Conservation (phyloP, 1,139 yeast species). For the Geotrichum reessii region DNA sequence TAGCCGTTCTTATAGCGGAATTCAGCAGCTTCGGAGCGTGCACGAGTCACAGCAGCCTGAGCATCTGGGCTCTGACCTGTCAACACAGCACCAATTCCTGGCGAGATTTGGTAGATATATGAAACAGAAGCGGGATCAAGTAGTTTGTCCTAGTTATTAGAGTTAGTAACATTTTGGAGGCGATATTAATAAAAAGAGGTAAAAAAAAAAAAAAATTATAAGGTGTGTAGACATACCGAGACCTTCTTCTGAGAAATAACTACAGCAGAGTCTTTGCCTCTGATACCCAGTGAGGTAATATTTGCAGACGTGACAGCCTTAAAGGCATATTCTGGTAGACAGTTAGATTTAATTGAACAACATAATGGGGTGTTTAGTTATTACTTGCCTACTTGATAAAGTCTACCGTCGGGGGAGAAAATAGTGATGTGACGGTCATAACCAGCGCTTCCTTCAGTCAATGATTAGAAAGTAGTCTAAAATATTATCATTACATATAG, state of each 20-base stretch:
- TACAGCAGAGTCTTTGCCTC: constrained; percentile 87
- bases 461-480: not conserved
- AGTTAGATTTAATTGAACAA: not conserved
- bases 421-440: constrained; percentile 98
- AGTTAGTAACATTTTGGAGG: not conserved
- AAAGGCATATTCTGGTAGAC: constrained; percentile 66
- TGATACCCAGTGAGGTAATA: constrained; percentile 79
- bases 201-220: not conserved
- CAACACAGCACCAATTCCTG: constrained; percentile 81
- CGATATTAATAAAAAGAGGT: constrained; percentile 15
- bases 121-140: constrained; percentile 81
- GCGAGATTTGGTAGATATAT: constrained; percentile 76
- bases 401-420: constrained; percentile 96
- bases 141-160: constrained; percentile 56
- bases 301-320: constrained; percentile 93
- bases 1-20: constrained; percentile 91
- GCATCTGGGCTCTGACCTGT: constrained; percentile 98
- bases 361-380: not conserved
- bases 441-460: constrained; percentile 49
- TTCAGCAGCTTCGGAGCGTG: constrained; percentile 91
- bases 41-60: constrained; percentile 80
- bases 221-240: constrained; percentile 42
- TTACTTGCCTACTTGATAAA: constrained; percentile 77
- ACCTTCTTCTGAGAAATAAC: constrained; percentile 91
- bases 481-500: not conserved